Base-by-base conservation (phyloP, 2,329 filamentous ascomycete species). In the Xylaria sp. region DNA sequence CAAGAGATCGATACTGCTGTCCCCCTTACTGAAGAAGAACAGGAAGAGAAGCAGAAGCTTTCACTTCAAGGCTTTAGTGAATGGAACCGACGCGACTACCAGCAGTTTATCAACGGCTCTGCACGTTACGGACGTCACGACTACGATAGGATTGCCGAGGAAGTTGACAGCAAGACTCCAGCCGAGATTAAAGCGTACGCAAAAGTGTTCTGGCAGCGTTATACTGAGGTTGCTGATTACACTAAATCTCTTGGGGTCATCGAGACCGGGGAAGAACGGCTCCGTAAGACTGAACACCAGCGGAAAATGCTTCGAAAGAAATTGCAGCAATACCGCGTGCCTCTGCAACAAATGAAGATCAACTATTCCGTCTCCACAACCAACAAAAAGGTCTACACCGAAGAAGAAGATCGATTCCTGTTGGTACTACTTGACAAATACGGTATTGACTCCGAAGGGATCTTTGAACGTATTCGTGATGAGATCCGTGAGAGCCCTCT, bases 341-440 rank as follows among this genome's bases (percentile, higher is more conserved):
- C 96, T 27, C 86, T 99, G 17, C 96, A 99, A 80, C 96, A 99
- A 81, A 89, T 99, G 76, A 97, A 97, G 85, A 94, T 99, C 84
- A 98, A 97, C 82, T 99, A 99, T 81, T 97, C 94, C 0, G 96
- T 99, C 32, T 97, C 94, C 6, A 99, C 96, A 1, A 99, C 97
- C 9, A 99, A 99, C 88, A 99, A 99, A 85, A 99, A 99, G 84
- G 94, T 99, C 0, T 99, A 99, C 79, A 98, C 94, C 0, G 97
- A 99, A 79, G 96, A 99, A 78, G 96, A 99, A 80, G 96, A 99
- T 78, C 89, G 96, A 3, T 99, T 99, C 82, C 82, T 99, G 61
- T 86, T 99, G 39, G 95, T 99, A 58, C 91, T 98, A 82, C 86
- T 99, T 5, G 94, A 99, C 81, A 93, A 91, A 79, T 92, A 94